phyloP scores from a whole-genome alignment of 257 asterid genomes.

The Pogostemon cablin region DNA sequence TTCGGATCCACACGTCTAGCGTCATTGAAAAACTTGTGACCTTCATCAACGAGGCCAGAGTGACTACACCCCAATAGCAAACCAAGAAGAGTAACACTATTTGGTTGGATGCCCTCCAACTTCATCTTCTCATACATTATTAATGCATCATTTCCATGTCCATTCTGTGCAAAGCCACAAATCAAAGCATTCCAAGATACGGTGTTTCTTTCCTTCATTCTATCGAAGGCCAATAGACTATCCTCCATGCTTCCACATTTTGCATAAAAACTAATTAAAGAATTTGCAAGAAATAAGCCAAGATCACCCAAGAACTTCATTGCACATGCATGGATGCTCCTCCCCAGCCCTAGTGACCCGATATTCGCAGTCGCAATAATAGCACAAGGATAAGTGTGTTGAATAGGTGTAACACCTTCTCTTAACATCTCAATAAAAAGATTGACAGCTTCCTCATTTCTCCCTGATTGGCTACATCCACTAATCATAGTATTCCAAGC shows the following conservation, averaged over 20 bases:
- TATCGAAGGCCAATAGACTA: slow-evolving; percentile 47
- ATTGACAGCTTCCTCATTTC: slow-evolving; percentile 71
- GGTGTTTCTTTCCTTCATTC: slow-evolving; percentile 43
- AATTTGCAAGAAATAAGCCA: slow-evolving; percentile 57
- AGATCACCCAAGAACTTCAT: slow-evolving; percentile 68
- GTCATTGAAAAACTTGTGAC: slow-evolving; percentile 53
- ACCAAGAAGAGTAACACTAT: slow-evolving; percentile 72
- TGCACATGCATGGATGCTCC: slow-evolving; percentile 77
- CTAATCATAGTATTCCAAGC: slow-evolving; percentile 86
- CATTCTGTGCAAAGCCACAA: slow-evolving; percentile 87
- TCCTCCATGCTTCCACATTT: slow-evolving; percentile 88
- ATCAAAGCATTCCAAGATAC: slow-evolving; percentile 86
- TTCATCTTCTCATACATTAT: slow-evolving; percentile 52
- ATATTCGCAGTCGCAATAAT: slow-evolving; percentile 72
- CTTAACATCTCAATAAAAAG: slow-evolving; percentile 72
- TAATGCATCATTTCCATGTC: slow-evolving; percentile 53
- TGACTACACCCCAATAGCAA: slow-evolving; percentile 73
- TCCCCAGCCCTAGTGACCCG: slow-evolving; percentile 77
- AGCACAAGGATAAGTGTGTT: slow-evolving; percentile 60
- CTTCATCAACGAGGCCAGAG: slow-evolving; percentile 66
- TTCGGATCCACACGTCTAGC: slow-evolving; percentile 42
- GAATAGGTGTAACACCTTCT: slow-evolving; percentile 58
- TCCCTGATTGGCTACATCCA: slow-evolving; percentile 72
- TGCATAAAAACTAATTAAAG: slow-evolving; percentile 77
- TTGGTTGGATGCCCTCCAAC: slow-evolving; percentile 42